Evolutionary conservation across 345 rosid species (phyloP).

Genomic region (Anacardium occidentale): DNA sequence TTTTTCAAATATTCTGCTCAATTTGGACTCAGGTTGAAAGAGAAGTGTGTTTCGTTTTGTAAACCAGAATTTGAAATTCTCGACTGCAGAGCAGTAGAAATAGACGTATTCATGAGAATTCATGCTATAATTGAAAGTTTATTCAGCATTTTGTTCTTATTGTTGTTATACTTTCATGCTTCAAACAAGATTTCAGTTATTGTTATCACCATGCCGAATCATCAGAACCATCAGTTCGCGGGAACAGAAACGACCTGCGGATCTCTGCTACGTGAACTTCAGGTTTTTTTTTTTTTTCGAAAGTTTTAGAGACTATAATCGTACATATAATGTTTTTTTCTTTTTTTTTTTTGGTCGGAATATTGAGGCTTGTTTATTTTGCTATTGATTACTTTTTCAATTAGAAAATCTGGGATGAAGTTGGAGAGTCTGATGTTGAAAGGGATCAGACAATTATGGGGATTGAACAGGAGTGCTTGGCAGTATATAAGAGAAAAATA

Average conservation of each 20-base stretch:
- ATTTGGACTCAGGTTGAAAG: not conserved
- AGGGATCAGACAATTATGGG: conserved; percentile 49
- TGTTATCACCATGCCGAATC: conserved; percentile 31
- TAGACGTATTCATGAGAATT: not conserved
- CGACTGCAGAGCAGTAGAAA: not conserved
- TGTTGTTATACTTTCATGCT: not conserved
- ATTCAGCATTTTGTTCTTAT: not conserved
- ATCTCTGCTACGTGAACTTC: conserved; percentile 46
- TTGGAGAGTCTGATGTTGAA: conserved; percentile 50
- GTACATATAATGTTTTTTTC: not conserved
- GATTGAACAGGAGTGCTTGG: conserved; percentile 54
- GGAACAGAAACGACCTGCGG: conserved; percentile 54
- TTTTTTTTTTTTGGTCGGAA: not conserved
- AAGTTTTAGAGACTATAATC: not conserved
- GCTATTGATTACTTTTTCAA: not conserved
- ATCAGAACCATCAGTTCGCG: conserved; percentile 28
- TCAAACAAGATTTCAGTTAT: not conserved
- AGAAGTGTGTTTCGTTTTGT: not conserved
- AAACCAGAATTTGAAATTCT: not conserved
- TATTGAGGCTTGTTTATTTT: not conserved
- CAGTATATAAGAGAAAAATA: conserved; percentile 49
- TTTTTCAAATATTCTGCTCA: not conserved
- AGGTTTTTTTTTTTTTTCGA: conserved; percentile 34
- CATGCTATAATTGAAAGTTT: not conserved
- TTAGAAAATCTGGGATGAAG: conserved; percentile 66